Conservation (phyloP, 495 filamentous ascomycete species). For the Podospora australis region DNA sequence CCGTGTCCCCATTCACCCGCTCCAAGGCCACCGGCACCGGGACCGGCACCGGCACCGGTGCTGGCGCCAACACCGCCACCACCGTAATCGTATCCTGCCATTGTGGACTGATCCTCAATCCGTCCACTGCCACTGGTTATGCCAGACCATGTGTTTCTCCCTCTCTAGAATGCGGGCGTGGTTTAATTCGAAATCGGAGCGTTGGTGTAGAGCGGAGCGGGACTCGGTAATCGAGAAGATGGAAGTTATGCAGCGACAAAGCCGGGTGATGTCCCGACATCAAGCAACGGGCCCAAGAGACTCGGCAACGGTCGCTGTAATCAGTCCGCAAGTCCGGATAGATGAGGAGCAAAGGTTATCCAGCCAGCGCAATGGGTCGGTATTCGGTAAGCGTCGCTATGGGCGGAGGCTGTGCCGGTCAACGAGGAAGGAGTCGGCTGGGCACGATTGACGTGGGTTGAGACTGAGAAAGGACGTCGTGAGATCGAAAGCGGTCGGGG, state of each 20-base stretch:
- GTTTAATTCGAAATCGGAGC: constrained; percentile 1
- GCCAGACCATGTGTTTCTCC: constrained; percentile 13
- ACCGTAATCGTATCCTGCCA: constrained; percentile 26
- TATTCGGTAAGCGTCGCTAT: neutral
- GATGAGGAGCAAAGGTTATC: no score
- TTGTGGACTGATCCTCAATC: constrained; percentile 18
- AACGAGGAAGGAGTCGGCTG: neutral
- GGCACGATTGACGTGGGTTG: constrained; percentile 4
- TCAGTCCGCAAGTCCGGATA: no score
- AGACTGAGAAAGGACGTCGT: constrained; percentile 9
- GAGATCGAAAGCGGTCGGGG: neutral
- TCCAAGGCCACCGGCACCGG: constrained; percentile 9
- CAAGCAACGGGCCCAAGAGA: neutral
- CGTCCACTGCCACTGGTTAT: constrained; percentile 12
- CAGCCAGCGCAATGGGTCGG: constrained; percentile 11
- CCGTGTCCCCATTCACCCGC: constrained; percentile 21
- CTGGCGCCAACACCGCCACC: neutral
- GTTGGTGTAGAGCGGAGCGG: neutral
- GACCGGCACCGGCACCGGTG: neutral
- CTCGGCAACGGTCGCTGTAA: neutral
- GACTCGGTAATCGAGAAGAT: neutral
- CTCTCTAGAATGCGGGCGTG: neutral
- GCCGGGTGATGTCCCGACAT: constrained; percentile 7
- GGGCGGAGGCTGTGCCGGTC: constrained; percentile 10
- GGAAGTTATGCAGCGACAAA: neutral